These are phyloP conservation scores for Cunninghamia lanceolata DNA, from an alignment of 75 land plant species.

Conservation along the genomic window DNA sequence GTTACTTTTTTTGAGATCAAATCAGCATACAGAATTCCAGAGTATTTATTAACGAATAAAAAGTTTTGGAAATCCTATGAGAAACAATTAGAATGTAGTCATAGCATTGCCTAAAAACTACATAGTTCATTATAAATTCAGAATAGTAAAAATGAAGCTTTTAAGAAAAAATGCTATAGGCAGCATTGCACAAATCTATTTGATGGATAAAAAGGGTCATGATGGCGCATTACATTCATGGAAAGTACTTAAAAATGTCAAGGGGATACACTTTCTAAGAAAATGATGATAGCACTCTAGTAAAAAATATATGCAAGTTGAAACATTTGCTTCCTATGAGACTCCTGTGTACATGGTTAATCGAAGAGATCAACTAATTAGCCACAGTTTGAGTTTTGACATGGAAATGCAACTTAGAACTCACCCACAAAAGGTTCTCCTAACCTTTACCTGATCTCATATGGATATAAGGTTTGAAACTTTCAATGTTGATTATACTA, in stretches of 20 bases:
- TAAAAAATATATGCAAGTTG: background rate
- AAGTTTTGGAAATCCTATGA: background rate
- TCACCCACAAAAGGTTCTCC: background rate
- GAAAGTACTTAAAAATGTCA: background rate
- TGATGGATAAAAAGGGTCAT: background rate
- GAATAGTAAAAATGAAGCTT: background rate
- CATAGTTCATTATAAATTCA: background rate
- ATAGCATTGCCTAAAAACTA: background rate
- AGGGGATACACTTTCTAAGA: background rate
- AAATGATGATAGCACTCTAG: background rate
- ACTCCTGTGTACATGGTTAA: background rate
- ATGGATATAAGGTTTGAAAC: background rate
- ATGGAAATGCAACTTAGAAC: background rate
- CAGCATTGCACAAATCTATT: background rate
- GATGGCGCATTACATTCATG: background rate
- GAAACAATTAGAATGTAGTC: background rate
- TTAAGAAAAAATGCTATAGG: background rate
- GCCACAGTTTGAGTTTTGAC: background rate
- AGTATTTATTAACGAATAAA: background rate
- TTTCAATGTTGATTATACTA: background rate
- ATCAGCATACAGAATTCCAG: background rate
- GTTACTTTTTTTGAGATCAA: background rate
- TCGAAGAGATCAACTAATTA: background rate
- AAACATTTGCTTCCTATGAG: background rate
- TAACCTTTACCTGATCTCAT: background rate